Percentiles rank a stretch among this genome's conserved stretches.
These are phyloP conservation scores for Xylaria acuta DNA, from an alignment of 495 filamentous ascomycete species.

Conservation along the genomic window DNA sequence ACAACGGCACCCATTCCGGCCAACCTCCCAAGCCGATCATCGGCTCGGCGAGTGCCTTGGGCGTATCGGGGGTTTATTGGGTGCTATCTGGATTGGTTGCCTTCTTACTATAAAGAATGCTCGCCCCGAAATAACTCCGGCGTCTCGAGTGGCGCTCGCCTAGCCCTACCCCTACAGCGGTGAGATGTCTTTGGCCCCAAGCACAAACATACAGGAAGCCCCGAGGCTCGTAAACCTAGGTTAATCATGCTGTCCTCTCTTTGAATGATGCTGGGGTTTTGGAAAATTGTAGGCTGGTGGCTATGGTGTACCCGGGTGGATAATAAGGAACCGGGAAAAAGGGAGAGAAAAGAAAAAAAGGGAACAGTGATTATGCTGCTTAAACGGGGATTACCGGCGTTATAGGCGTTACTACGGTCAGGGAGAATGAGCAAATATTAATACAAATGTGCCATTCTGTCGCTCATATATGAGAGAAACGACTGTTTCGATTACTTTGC, in stretches of 20 bases:
- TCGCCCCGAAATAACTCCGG: neutral
- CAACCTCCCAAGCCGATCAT: neutral
- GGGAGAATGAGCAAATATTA: neutral
- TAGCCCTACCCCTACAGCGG: neutral
- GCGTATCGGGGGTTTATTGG: neutral
- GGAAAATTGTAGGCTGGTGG: neutral
- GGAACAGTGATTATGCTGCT: neutral
- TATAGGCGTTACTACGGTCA: neutral
- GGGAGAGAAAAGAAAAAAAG: neutral
- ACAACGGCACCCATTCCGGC: constrained; percentile 3
- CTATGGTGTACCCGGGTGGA: neutral
- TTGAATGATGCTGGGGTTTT: neutral
- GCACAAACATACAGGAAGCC: neutral
- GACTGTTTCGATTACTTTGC: neutral
- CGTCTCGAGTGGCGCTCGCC: neutral
- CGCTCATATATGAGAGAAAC: neutral
- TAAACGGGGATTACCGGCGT: neutral
- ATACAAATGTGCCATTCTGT: neutral
- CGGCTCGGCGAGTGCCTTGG: neutral
- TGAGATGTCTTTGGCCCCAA: neutral
- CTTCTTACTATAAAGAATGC: neutral
- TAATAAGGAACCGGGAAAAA: neutral
- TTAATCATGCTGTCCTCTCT: neutral
- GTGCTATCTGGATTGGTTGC: neutral
- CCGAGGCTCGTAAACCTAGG: neutral